Evolutionary conservation across 129 eudicot species (phyloP).

Genomic region (Pittosporum tobira): DNA sequence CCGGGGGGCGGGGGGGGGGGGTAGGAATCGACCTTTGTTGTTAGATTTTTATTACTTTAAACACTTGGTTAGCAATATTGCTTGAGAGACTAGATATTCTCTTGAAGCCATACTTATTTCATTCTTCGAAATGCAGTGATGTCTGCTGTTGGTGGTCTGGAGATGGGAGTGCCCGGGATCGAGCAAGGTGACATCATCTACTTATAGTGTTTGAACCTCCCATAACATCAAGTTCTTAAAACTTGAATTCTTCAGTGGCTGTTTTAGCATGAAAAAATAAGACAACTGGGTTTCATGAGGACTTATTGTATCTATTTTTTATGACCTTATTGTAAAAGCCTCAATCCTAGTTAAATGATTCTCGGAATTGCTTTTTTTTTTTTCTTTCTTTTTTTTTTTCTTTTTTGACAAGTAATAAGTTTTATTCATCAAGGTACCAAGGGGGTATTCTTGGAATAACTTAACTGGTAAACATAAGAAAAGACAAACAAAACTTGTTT

Average conservation of each 20-base stretch:
- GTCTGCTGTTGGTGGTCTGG: conserved; percentile 94
- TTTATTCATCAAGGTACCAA: too few relatives aligned
- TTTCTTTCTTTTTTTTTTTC: too few relatives aligned
- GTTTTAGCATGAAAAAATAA: too few relatives aligned
- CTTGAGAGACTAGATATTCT: neutral
- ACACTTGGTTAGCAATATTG: neutral
- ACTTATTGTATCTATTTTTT: neutral
- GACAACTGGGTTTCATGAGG: neutral
- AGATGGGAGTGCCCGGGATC: conserved; percentile 60
- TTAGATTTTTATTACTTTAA: neutral
- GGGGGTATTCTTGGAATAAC: too few relatives aligned
- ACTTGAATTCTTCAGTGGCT: neutral
- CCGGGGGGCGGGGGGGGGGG: too few relatives aligned
- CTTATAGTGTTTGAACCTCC: neutral
- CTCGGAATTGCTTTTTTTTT: neutral
- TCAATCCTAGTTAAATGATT: too few relatives aligned
- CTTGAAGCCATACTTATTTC: conserved; percentile 4
- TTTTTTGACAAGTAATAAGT: too few relatives aligned
- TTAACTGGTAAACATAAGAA: too few relatives aligned
- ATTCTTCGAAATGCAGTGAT: conserved; percentile 41
- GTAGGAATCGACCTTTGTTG: too few relatives aligned
- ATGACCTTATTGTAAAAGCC: too few relatives aligned
- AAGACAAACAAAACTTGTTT: too few relatives aligned
- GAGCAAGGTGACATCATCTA: conserved; percentile 52
- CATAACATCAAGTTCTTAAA: neutral